Percentiles rank a stretch among this genome's conserved stretches.
Evolutionary conservation across 129 eudicot genomes (phyloP).

Genomic region (Dittrichia graveolens): DNA sequence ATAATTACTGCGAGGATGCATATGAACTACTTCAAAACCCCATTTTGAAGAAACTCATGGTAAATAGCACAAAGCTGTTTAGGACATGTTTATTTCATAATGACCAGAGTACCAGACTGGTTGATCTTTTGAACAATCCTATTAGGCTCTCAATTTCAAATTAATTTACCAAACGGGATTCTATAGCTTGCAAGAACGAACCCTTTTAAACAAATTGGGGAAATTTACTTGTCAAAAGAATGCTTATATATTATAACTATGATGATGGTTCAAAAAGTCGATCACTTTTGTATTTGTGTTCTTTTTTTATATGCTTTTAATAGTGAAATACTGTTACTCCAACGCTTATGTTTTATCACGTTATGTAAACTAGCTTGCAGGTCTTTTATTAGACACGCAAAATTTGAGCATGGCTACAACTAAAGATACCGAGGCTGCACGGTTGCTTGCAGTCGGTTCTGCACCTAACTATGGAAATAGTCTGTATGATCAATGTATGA

Average conservation of each 20-base stretch:
- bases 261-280: background rate
- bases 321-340: background rate
- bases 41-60: constrained; percentile 71
- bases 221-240: too few relatives aligned
- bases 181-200: too few relatives aligned
- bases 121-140: constrained; percentile 1
- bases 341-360: background rate
- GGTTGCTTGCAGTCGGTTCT: constrained; percentile 70
- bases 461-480: constrained; percentile 67
- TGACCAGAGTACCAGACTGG: too few relatives aligned
- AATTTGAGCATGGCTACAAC: constrained; percentile 60
- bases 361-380: constrained; percentile 62
- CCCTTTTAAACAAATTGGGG: too few relatives aligned
- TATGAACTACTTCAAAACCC: constrained; percentile 79
- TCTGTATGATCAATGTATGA: constrained; percentile 67
- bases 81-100: background rate
- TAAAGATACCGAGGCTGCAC: constrained; percentile 84
- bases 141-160: background rate
- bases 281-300: background rate
- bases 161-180: background rate
- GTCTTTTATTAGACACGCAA: constrained; percentile 74
- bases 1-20: constrained; percentile 82
- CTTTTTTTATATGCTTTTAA: constrained; percentile 1
- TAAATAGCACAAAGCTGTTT: constrained; percentile 15
- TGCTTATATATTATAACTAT: too few relatives aligned